Base-by-base conservation (phyloP, 768 basidiomycete species). In the Boletellus ananiceps region DNA sequence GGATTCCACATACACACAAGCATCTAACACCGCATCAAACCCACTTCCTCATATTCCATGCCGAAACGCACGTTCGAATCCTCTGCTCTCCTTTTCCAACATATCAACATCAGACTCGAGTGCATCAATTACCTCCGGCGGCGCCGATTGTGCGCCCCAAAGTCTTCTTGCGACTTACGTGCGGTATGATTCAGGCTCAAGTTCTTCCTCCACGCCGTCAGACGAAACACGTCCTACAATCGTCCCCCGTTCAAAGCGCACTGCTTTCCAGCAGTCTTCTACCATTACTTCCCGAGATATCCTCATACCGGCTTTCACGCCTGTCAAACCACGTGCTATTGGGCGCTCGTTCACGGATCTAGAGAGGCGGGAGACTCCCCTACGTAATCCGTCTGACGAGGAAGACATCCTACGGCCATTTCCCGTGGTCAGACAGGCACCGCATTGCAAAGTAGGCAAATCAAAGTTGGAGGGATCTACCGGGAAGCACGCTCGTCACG, bases 11-110 rank as follows among this genome's bases (percentile, higher is more conserved):
- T 60, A 63, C 47, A 58, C 60, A 40, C 69, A 68, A 40, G 62
- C 69, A 50, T 69, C 79, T 36, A 86, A 83, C 64, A 66, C 73
- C 27, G 81, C 85, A 29, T 75, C 79, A 2, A 70, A 71, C 8
- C 77, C 84, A 47, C 76, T 86, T n/a, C 84, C 84, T 14, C 70
- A 77, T 44, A 73, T 86, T 45, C 82, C 86, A 33, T 77, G 83
- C 46, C 71, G 83, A 41, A 63, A 60, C 32, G 60, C 58, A 40
- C 54, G 44, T 40, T 44, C 56, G 40, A 54, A 6, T 19, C 42
- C 50, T 16, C 37, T 25, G 5, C 37, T 51, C 13, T 32, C 56
- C 16, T 47, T 48, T 14, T 62, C 62, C 12, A 55, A 62, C 21
- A 44, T 44, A 4, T 23, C 59, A 4, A 38, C 53, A 39, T 52